Base-by-base conservation (phyloP, 1,284 basidiomycete species). In the Moesziomyces globuligerus region DNA sequence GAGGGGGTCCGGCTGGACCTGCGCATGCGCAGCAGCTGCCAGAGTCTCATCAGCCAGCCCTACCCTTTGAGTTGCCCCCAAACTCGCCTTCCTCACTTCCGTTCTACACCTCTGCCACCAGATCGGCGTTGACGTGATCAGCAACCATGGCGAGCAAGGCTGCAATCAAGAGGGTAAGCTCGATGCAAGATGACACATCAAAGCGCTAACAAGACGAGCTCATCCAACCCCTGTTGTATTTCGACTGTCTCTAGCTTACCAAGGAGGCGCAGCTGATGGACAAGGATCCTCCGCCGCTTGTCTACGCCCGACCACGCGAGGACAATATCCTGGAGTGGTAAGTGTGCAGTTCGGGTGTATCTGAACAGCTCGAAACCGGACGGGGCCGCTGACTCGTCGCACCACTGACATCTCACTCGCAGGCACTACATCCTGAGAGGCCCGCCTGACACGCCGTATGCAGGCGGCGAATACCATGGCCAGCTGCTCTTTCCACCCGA, bases 191-290 rank as follows among this genome's bases (percentile, higher is more conserved):
- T 24, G 1, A 21, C 4, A 7, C 18, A 18, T 4, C 20, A 7
- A 7, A 17, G 15, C 9, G 18, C 17, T 4, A 4, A 37, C n/a
- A 10, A 9, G 18, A 18, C 23, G 21, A 8, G 21, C 51, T 45
- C 17, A 20, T 23, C 10, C n/a, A n/a, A 13, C 26, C 26, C 17
- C 10, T 17, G 17, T 7, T 40, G 24, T 24, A 29, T n/a, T 1
- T 26, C 26, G 17, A 26, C 29, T 25, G 29, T 49, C 25, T 41
- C 50, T 0, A 93, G 91, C 88, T 93, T 71, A 85, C 86, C 41
- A 93, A 95, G 85, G 94, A 97, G 86, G 94, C 91, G 84, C 88
- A 92, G 79, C 85, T 88, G 48, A 96, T 97, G 93, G 93, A 94
- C 85, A 91, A 86, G 81, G 91, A 93, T 65, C 92, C 94, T 24